A percentile compares a stretch with the other conserved stretches of the same genome.
Conservation (phyloP, 2,329 filamentous ascomycete genomes). For the Juglanconis oblonga region DNA sequence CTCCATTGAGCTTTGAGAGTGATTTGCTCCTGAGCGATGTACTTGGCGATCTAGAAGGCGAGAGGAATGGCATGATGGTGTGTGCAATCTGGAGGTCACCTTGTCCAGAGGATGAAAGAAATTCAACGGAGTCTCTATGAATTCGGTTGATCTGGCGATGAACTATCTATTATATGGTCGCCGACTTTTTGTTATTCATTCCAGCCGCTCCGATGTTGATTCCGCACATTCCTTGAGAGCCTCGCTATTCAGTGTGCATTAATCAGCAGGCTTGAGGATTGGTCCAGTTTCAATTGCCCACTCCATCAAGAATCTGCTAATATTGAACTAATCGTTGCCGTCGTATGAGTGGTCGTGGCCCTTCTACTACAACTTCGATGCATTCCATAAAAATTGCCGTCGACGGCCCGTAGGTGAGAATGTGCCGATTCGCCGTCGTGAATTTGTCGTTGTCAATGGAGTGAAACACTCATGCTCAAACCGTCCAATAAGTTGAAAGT, state of each 20-base stretch:
- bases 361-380: no score
- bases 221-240: not conserved
- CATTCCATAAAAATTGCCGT: no score
- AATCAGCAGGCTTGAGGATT: not conserved
- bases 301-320: not conserved
- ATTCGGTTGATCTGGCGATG: not conserved
- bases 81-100: not conserved
- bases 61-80: constrained; percentile 15
- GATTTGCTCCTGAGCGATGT: constrained; percentile 3
- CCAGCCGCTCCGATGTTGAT: not conserved
- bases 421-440: no score
- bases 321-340: not conserved
- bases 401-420: no score
- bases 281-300: not conserved
- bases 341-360: no score
- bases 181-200: constrained; percentile 1
- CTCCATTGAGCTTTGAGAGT: not conserved
- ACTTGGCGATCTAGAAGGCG: constrained; percentile 5
- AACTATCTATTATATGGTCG: not conserved
- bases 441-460: no score
- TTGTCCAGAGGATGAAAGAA: not conserved
- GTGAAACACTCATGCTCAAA: no score
- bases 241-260: not conserved
- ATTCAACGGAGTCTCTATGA: not conserved
- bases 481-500: no score